Base-by-base conservation (phyloP, 345 rosid genomes). In the Citropsis articulata region DNA sequence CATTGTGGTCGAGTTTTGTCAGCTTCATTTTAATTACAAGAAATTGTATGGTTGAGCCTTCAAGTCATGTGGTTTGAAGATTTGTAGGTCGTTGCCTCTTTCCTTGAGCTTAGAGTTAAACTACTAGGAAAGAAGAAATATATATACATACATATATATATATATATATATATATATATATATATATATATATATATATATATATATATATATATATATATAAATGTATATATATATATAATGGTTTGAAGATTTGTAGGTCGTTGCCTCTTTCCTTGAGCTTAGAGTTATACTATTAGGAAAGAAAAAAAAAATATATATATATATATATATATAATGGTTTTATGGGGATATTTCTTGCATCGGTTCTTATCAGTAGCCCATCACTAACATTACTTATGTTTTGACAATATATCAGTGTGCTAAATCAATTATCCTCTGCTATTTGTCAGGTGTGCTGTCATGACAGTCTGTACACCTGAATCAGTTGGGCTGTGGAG, bases 401-500 rank as follows among this genome's bases (percentile, higher is more conserved):
- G 65, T 33, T 64, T 25, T 61, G 18, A 61, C 5, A 61, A 28
- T 61, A 28, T 75, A 19, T 53, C 60, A 63, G 66, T 63, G 24
- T 42, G 60, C 55, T 45, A 16, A 53, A 53, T 18, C 57, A 16
- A 53, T 36, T 77, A 33, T 25, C 40, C 12, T 78, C 31, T 66
- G 33, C 71, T 56, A 36, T 67, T 64, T 76, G 19, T 64, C 77
- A 85, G 88, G 76, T 77, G 79, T 65, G 45, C 80, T 66, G 38
- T 80, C 74, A 61, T 77, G 81, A 72, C 87, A 40, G 78, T 84
- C 66, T 83, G 81, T 73, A 82, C 79, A 5, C 72, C 53, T 60
- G 85, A 81, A 73, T 75, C 83, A 56, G 83, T 75, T 79, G 89
- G 84, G 45, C 66, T 45, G 57, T 83, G 85, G 82, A 72, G 77